Conservation (phyloP, 2,329 filamentous ascomycete species). For the Colletotrichum sp. region DNA sequence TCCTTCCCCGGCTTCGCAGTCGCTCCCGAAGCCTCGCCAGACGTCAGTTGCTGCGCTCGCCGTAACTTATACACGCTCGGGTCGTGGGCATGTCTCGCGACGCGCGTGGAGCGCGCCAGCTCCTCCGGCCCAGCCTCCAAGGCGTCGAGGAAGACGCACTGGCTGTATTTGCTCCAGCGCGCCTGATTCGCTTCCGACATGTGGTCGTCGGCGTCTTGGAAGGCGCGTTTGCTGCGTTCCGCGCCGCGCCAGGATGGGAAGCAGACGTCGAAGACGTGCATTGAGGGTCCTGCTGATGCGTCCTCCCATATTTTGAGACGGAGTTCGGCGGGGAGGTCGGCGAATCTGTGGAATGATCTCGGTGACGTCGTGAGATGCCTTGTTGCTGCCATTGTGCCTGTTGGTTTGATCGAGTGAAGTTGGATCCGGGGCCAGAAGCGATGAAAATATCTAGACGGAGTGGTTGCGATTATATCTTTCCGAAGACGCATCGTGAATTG, state of each 20-base stretch:
- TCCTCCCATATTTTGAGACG: constrained; percentile 18
- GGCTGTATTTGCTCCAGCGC: constrained; percentile 5
- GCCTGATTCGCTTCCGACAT: not conserved
- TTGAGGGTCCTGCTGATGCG: constrained; percentile 23
- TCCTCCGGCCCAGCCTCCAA: not conserved
- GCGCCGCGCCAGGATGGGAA: constrained; percentile 26
- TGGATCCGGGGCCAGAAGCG: not conserved
- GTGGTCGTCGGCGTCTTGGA: not conserved
- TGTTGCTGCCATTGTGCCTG: not conserved
- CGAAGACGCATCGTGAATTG: not conserved
- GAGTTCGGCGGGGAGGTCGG: constrained; percentile 12
- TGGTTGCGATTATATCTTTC: not conserved
- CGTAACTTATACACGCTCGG: constrained; percentile 1
- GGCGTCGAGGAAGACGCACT: constrained; percentile 14
- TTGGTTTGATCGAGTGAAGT: not conserved
- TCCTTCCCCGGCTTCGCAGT: not conserved
- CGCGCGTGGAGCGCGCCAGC: not conserved
- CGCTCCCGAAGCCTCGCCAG: constrained; percentile 9
- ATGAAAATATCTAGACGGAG: not conserved
- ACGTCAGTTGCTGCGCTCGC: constrained; percentile 8
- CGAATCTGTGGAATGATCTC: not conserved
- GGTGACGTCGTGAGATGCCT: constrained; percentile 30
- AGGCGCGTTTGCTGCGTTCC: not conserved
- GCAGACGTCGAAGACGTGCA: constrained; percentile 33
- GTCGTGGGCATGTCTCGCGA: constrained; percentile 1